A percentile compares a stretch with the other conserved stretches of the same genome.
Evolutionary conservation across 495 filamentous ascomycete species (phyloP).

Genomic region (Podospora didyma): DNA sequence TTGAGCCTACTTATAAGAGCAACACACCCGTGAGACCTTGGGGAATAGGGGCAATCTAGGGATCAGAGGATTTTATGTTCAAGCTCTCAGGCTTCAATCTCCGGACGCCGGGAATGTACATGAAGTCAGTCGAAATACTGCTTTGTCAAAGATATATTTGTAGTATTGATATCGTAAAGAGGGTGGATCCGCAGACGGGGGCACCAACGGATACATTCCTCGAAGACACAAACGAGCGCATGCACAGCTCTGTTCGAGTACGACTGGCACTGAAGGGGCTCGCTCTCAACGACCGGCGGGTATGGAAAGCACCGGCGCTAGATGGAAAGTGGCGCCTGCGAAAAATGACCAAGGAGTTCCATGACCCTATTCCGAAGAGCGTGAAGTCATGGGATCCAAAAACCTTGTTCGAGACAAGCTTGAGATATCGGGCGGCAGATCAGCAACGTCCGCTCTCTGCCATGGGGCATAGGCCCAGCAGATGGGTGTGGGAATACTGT

Average conservation of each 20-base stretch:
- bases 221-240: slow-evolving; percentile 58
- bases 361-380: slow-evolving; percentile 32
- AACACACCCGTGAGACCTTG: slow-evolving; percentile 53
- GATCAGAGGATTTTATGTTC: slow-evolving; percentile 46
- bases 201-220: slow-evolving; percentile 40
- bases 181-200: slow-evolving; percentile 48
- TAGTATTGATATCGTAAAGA: too few species aligned
- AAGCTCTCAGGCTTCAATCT: slow-evolving; percentile 46
- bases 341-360: slow-evolving; percentile 21
- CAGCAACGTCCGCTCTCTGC: slow-evolving; percentile 11
- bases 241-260: slow-evolving; percentile 59
- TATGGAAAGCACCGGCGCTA: slow-evolving; percentile 53
- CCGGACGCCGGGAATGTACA: slow-evolving; percentile 58
- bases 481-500: slow-evolving; percentile 51
- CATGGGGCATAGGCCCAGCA: slow-evolving; percentile 11
- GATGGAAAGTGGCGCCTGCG: slow-evolving; percentile 36
- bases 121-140: too few species aligned
- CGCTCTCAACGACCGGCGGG: slow-evolving; percentile 50
- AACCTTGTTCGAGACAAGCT: too few species aligned
- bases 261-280: slow-evolving; percentile 51
- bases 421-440: slow-evolving; percentile 4
- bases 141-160: too few species aligned
- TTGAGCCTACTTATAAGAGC: slow-evolving; percentile 40
- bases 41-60: slow-evolving; percentile 53
- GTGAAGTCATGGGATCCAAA: slow-evolving; percentile 33